Base-by-base conservation (phyloP, 1,139 yeast genomes). In the Sugiyamaella pinicola region DNA sequence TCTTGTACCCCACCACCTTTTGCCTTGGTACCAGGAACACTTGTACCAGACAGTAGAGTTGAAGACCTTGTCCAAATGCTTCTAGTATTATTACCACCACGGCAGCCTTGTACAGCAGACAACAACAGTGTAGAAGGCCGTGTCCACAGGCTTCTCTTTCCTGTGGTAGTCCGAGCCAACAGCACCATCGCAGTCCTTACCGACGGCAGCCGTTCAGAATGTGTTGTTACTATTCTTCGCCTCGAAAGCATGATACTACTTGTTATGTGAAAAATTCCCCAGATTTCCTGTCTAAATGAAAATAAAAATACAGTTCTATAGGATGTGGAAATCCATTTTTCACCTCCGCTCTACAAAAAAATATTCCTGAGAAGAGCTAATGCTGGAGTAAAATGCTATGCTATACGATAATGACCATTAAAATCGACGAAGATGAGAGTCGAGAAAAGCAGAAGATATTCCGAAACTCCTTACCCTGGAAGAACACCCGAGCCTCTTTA, bases 41-140 rank as follows among this genome's bases (percentile, higher is more conserved):
- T 17, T 18, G 39, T 35, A 9, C 39, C 39, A 12, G 46, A 29
- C 4, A 21, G 13, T 3, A 28, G 37, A 6, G 24, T 9, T 31
- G 46, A 42, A 10, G 46, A 42, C 28, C 37, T 3, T 10, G 46
- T 42, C 46, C 46, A 42, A 13, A 42, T n/a, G 9, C 17, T 10
- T 17, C 46, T 29, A 9, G n/a, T n/a, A n/a, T n/a, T n/a, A n/a
- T n/a, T n/a, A n/a, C n/a, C n/a, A n/a, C n/a, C n/a, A n/a, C n/a
- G n/a, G n/a, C n/a, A n/a, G n/a, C n/a, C n/a, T n/a, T n/a, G n/a
- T n/a, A n/a, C n/a, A n/a, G n/a, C n/a, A n/a, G n/a, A n/a, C n/a
- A n/a, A 29, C 4, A 21, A 8, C 15, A 28, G 37, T 4, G 24
- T 9, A 18, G 46, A 42, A 10, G 46, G 29, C 28, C 37, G 17